A percentile compares a stretch with the other conserved stretches of the same genome.
Conservation (phyloP, 768 basidiomycete genomes). For the Lyophyllum shimeji region DNA sequence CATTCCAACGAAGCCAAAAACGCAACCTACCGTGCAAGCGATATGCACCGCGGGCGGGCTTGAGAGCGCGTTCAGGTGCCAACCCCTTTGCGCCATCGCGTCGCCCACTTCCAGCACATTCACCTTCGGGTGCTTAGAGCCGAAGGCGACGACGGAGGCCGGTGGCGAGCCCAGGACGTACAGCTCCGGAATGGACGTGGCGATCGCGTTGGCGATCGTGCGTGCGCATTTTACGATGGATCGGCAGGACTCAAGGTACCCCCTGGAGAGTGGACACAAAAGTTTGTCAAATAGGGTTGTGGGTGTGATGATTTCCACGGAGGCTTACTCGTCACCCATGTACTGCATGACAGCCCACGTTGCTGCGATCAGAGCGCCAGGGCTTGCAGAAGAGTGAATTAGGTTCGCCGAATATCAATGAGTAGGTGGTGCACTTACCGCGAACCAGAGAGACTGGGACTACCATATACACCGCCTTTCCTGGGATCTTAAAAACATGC, state of each 20-base stretch:
- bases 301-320: not conserved
- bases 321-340: constrained; percentile 80
- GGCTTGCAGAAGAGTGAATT: constrained; percentile 40
- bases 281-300: constrained; percentile 4
- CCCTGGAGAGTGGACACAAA: constrained; percentile 41
- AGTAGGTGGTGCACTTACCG: constrained; percentile 48
- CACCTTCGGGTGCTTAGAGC: constrained; percentile 55
- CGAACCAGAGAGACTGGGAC: constrained; percentile 87
- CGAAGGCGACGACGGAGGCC: constrained; percentile 91
- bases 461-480: constrained; percentile 86
- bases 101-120: constrained; percentile 92
- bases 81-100: constrained; percentile 79
- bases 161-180: constrained; percentile 89
- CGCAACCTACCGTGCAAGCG: constrained; percentile 77
- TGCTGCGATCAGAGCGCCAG: constrained; percentile 90
- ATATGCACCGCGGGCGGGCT: constrained; percentile 87
- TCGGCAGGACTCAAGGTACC: constrained; percentile 85
- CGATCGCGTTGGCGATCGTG: constrained; percentile 66
- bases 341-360: constrained; percentile 97
- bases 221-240: constrained; percentile 77
- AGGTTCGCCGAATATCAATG: not conserved
- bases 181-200: constrained; percentile 72
- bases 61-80: constrained; percentile 87
- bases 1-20: not conserved
- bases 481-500: not conserved